Percentiles rank a stretch among this genome's conserved stretches.
These are phyloP conservation scores for Dalbergia oliveri DNA, from an alignment of 306 rosid species.

Conservation along the genomic window DNA sequence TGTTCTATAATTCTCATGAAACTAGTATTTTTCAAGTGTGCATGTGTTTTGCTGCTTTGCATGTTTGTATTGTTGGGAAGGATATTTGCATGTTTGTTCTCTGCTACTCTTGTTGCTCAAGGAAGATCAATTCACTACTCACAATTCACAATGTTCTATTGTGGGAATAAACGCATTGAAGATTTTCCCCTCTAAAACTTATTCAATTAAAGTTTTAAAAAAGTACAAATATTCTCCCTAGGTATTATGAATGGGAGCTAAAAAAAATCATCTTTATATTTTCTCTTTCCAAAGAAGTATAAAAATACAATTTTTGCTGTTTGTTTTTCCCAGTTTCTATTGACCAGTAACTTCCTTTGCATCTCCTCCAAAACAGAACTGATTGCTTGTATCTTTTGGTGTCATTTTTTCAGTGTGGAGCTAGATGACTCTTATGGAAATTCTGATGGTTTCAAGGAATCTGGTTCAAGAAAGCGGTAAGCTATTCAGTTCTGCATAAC, in stretches of 20 bases:
- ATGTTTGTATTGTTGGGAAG: neutral
- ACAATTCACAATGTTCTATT: neutral
- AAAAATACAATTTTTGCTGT: neutral
- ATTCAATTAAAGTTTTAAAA: neutral
- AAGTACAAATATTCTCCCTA: neutral
- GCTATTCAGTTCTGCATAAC: neutral
- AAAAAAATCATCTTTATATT: neutral
- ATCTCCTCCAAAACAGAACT: neutral
- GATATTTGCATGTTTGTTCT: too few relatives aligned
- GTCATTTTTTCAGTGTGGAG: slow-evolving; percentile 59
- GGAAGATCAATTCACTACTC: too few relatives aligned
- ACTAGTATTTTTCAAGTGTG: neutral
- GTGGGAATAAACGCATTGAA: neutral
- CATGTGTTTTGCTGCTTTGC: neutral
- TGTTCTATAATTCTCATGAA: neutral
- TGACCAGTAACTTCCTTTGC: neutral
- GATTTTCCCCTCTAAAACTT: neutral
- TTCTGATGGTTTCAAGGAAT: slow-evolving; percentile 57
- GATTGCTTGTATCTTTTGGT: neutral
- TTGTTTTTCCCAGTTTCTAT: neutral
- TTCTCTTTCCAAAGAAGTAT: neutral
- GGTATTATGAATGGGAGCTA: neutral
- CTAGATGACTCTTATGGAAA: slow-evolving; percentile 54
- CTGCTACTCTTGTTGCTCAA: too few relatives aligned
- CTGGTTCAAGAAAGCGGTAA: slow-evolving; percentile 68